These are phyloP conservation scores for Fusarium proliferatum DNA, from an alignment of 2,329 filamentous ascomycete genomes.

Conservation along the genomic window DNA sequence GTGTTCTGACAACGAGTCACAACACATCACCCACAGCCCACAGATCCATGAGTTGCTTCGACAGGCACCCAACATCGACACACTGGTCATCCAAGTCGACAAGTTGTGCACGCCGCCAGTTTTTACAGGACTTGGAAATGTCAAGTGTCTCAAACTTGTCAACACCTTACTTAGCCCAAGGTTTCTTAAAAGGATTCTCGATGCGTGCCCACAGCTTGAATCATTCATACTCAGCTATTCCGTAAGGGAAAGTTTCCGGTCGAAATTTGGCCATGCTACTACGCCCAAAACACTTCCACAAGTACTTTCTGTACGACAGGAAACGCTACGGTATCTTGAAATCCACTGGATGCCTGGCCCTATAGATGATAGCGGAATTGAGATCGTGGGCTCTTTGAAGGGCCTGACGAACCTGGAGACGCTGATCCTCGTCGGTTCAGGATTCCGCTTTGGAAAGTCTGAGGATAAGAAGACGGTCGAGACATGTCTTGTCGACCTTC, in stretches of 20 bases:
- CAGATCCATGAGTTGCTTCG: too few species aligned
- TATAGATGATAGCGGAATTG: not conserved
- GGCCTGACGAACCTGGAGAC: not conserved
- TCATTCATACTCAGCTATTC: not conserved
- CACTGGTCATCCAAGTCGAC: not conserved
- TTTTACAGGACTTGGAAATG: not conserved
- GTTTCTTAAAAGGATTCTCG: too few species aligned
- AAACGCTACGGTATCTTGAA: not conserved
- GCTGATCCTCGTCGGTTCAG: not conserved
- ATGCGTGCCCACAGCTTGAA: not conserved
- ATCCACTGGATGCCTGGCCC: not conserved
- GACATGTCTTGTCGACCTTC: not conserved
- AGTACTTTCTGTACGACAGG: not conserved
- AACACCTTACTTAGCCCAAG: not conserved
- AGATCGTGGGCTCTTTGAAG: not conserved
- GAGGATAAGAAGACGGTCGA: rapidly evolving
- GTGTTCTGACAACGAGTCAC: not conserved
- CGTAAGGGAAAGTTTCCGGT: too few species aligned
- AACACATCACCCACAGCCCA: too few species aligned
- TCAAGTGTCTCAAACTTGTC: not conserved
- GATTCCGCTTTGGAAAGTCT: not conserved
- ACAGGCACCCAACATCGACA: not conserved
- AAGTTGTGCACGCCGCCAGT: too few species aligned
- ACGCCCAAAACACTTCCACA: not conserved
- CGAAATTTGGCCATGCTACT: too few species aligned